A percentile compares a stretch with the other conserved stretches of the same genome.
Conservation (phyloP, 176 grass and related monocot species). For the Oryza punctata region DNA sequence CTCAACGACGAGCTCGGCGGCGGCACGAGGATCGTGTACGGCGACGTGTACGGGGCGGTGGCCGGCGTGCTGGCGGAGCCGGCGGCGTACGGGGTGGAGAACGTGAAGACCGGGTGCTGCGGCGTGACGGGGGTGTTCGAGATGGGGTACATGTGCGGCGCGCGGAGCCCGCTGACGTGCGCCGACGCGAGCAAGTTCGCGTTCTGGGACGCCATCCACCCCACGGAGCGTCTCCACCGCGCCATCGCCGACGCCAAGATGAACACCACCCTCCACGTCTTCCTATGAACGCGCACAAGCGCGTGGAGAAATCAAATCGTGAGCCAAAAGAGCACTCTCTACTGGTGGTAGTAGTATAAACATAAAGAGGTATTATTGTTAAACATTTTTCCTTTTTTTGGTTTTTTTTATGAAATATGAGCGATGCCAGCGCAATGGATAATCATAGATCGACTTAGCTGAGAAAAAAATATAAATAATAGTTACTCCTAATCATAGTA, state of each 20-base stretch:
- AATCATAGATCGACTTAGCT: no score
- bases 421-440: no score
- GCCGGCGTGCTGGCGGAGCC: constrained; percentile 36
- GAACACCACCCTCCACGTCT: constrained; percentile 55
- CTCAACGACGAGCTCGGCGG: constrained; percentile 39
- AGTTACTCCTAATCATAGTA: no score
- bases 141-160: constrained; percentile 51
- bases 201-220: constrained; percentile 89
- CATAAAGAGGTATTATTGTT: no score
- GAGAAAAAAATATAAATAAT: no score
- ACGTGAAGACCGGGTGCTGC: constrained; percentile 53
- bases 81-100: constrained; percentile 48
- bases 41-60: constrained; percentile 43
- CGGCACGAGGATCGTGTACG: constrained; percentile 37
- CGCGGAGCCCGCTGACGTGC: constrained; percentile 48
- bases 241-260: constrained; percentile 63
- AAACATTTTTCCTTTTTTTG: no score
- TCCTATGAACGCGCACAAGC: constrained; percentile 25
- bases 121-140: constrained; percentile 60
- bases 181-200: constrained; percentile 50
- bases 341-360: no score
- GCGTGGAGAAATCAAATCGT: no score
- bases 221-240: constrained; percentile 60
- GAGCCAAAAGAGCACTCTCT: no score
- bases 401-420: no score